Evolutionary conservation across 495 filamentous ascomycete species (phyloP).

Genomic region (Cercophora samala): DNA sequence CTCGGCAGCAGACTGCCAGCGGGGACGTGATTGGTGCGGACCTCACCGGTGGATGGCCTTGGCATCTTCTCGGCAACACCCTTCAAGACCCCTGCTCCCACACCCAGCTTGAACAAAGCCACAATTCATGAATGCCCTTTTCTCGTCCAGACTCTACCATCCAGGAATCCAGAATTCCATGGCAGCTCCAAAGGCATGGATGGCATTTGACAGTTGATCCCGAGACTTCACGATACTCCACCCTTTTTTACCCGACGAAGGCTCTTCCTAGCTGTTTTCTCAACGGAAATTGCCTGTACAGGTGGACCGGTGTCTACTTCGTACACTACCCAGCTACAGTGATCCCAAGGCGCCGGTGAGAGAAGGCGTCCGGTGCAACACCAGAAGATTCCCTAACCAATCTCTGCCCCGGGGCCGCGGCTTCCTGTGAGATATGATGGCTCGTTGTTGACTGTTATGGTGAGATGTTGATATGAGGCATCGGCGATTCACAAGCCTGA

Average conservation of each 20-base stretch:
- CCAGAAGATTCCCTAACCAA: neutral
- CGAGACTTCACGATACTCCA: neutral
- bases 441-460: neutral
- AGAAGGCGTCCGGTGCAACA: neutral
- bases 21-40: neutral
- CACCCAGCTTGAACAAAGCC: slow-evolving; percentile 3
- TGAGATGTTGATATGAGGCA: neutral
- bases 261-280: neutral
- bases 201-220: neutral
- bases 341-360: neutral
- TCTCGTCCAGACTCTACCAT: neutral
- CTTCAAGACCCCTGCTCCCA: neutral
- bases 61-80: neutral
- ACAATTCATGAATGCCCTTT: neutral
- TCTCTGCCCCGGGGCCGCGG: neutral
- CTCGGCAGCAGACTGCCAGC: neutral
- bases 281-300: neutral
- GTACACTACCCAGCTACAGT: neutral
- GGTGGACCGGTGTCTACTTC: neutral
- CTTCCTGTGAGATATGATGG: neutral
- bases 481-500: neutral
- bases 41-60: neutral
- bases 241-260: neutral
- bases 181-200: neutral
- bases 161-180: slow-evolving; percentile 11